A percentile compares a stretch with the other conserved stretches of the same genome.
phyloP scores from a whole-genome alignment of 2,329 filamentous ascomycete genomes.

The Neofusicoccum parvum region DNA sequence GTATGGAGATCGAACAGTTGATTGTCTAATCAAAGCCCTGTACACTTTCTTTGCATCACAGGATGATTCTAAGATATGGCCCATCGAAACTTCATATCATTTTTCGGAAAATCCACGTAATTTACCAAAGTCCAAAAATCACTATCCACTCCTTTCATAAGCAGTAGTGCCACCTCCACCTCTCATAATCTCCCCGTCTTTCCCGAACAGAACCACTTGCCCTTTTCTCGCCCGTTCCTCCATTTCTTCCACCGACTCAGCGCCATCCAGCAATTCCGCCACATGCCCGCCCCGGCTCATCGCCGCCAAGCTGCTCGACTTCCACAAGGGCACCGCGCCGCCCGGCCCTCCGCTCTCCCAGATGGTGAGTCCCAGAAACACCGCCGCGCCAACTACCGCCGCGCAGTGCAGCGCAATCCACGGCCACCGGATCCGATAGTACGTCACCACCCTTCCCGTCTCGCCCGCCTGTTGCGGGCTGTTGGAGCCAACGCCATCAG shows the following conservation, averaged over 20 bases:
- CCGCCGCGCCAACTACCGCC: not conserved
- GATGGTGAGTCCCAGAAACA: not conserved
- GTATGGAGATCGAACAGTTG: too few relatives aligned
- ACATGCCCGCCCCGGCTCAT: constrained; percentile 3
- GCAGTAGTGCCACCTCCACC: not conserved
- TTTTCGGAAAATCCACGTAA: too few relatives aligned
- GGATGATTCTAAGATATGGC: too few relatives aligned
- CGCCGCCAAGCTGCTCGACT: constrained; percentile 21
- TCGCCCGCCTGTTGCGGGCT: not conserved
- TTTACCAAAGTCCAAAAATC: too few relatives aligned
- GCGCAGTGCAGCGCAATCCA: not conserved
- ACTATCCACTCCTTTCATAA: too few relatives aligned
- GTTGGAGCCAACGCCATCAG: not conserved
- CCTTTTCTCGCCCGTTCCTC: not conserved
- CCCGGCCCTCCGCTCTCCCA: not conserved
- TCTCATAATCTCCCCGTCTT: not conserved
- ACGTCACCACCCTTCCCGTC: not conserved
- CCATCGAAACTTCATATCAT: too few relatives aligned
- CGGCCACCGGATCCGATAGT: not conserved
- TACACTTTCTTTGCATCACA: too few relatives aligned
- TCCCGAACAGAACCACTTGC: not conserved
- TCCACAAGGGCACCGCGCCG: constrained; percentile 21
- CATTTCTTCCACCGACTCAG: not conserved
- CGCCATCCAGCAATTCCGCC: not conserved
- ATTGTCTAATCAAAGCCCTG: too few relatives aligned